A percentile compares a stretch with the other conserved stretches of the same genome.
phyloP scores from a whole-genome alignment of 176 grass and related monocot species.

The Aegilops umbellulata region DNA sequence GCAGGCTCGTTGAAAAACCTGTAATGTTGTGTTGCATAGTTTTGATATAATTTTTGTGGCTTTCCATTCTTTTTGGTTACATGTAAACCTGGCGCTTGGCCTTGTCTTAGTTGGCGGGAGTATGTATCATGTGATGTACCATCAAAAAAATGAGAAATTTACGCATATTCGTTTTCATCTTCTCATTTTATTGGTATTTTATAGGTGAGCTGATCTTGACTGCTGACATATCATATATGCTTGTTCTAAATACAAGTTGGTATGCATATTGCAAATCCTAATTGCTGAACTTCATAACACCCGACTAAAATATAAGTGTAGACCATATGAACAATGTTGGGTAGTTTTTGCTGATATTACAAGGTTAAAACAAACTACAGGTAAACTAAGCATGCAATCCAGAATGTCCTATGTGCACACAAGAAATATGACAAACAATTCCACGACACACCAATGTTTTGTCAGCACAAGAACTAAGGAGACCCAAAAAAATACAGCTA shows the following conservation, averaged over 20 bases:
- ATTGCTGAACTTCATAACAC: background rate
- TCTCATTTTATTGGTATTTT: background rate
- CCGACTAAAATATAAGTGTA: background rate
- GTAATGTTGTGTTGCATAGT: slow-evolving; percentile 33
- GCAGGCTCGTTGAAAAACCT: slow-evolving; percentile 2
- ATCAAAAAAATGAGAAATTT: background rate
- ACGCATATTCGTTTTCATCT: background rate
- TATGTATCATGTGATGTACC: slow-evolving; percentile 26
- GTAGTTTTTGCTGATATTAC: background rate
- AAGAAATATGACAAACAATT: too few species aligned
- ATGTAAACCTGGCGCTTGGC: background rate
- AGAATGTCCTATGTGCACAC: too few species aligned
- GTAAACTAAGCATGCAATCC: too few species aligned
- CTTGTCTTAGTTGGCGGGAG: background rate
- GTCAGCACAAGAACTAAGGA: too few species aligned
- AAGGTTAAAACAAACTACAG: background rate
- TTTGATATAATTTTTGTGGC: slow-evolving; percentile 1
- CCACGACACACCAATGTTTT: too few species aligned
- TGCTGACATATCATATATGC: background rate
- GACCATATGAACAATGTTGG: background rate
- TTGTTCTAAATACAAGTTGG: background rate
- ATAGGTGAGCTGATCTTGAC: background rate
- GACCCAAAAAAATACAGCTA: too few species aligned
- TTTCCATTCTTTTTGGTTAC: slow-evolving; percentile 7
- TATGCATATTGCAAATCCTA: background rate